Evolutionary conservation across 2,329 filamentous ascomycete species (phyloP).

Genomic region (Thielaviopsis punctulata): DNA sequence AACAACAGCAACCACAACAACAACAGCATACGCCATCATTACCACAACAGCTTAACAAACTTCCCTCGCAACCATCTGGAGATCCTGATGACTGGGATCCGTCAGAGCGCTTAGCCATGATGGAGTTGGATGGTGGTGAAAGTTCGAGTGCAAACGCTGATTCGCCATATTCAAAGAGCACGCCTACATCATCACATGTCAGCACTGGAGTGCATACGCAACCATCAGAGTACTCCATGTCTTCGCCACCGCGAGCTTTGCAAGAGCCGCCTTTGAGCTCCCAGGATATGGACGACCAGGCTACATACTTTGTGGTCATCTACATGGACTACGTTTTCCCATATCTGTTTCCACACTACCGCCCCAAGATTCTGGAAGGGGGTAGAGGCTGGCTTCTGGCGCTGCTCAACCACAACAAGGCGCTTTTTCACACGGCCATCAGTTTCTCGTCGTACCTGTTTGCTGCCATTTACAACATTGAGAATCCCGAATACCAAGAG

Average conservation of each 20-base stretch:
- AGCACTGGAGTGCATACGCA: constrained; percentile 7
- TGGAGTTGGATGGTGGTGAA: constrained; percentile 13
- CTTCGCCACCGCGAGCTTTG: constrained; percentile 5
- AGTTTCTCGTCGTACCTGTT: constrained; percentile 42
- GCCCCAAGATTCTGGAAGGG: constrained; percentile 35
- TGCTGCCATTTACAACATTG: constrained; percentile 21
- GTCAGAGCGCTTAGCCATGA: constrained; percentile 17
- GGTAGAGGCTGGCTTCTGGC: constrained; percentile 44
- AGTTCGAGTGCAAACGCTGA: constrained; percentile 16
- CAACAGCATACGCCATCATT: not conserved
- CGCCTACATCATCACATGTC: constrained; percentile 2
- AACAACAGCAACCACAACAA: not conserved
- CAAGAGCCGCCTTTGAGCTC: not conserved
- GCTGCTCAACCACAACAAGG: constrained; percentile 36
- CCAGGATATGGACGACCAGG: constrained; percentile 5
- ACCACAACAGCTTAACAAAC: not conserved
- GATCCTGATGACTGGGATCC: constrained; percentile 19
- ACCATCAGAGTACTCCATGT: constrained; percentile 11
- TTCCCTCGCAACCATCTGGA: constrained; percentile 5
- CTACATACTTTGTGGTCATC: constrained; percentile 32
- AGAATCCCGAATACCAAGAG: constrained; percentile 17
- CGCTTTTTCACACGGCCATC: constrained; percentile 39
- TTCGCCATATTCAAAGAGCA: constrained; percentile 11
- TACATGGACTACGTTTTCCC: constrained; percentile 47
- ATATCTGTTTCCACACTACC: constrained; percentile 46